phyloP scores from a whole-genome alignment of 805 yeast species.

The Priceomyces fermenticarens region DNA sequence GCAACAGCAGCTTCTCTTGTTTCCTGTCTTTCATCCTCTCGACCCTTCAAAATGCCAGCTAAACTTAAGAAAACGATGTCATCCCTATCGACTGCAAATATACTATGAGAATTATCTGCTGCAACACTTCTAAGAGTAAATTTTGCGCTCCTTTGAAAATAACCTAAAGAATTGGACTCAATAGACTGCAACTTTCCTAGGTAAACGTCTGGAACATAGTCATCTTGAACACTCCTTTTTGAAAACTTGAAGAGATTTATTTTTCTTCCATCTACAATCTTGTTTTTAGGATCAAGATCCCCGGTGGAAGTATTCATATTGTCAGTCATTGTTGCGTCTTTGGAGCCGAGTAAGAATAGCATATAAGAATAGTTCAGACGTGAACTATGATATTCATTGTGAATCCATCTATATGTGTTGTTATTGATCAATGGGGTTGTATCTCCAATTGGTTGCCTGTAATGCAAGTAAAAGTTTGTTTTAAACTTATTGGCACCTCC shows the following conservation, averaged over 20 bases:
- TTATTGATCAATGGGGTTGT: not conserved
- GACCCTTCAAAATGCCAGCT: not conserved
- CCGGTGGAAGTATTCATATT: not conserved
- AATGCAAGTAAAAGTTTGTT: not conserved
- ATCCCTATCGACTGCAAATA: not conserved
- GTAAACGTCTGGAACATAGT: not conserved
- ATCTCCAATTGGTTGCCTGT: constrained; percentile 1
- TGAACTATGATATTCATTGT: not conserved
- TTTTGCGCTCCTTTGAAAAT: not conserved
- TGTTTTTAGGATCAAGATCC: constrained; percentile 2
- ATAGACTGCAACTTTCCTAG: not conserved
- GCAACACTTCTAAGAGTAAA: not conserved
- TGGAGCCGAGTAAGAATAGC: not conserved
- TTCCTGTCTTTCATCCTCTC: not conserved
- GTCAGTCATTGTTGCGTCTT: not conserved
- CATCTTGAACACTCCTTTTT: not conserved
- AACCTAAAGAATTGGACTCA: not conserved
- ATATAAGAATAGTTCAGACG: not conserved
- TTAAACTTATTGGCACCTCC: not conserved
- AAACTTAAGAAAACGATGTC: not conserved
- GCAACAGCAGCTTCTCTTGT: too few species aligned
- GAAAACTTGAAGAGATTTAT: not conserved
- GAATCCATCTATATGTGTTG: constrained; percentile 2
- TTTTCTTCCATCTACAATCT: not conserved
- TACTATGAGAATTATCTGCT: not conserved